A percentile compares a stretch with the other conserved stretches of the same genome.
Conservation (phyloP, 306 rosid species). For the Quercus rubra region DNA sequence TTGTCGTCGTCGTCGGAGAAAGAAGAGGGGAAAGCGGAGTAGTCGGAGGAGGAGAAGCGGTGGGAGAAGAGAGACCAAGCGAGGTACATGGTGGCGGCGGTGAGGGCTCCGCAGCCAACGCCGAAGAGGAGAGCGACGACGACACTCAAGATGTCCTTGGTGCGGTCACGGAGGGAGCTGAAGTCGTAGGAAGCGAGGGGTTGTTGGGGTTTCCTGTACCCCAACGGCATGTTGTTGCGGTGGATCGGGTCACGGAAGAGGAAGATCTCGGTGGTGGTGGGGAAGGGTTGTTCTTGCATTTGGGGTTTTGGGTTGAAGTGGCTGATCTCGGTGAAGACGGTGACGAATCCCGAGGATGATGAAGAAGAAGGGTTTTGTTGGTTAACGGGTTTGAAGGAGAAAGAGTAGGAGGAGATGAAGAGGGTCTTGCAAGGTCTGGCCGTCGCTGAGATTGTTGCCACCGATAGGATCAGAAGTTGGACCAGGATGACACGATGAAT, state of each 20-base stretch:
- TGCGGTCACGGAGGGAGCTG: constrained; percentile 82
- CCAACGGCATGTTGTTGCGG: background rate
- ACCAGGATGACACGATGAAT: constrained; percentile 17
- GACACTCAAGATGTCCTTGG: constrained; percentile 86
- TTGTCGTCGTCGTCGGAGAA: constrained; percentile 28
- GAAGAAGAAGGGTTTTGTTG: constrained; percentile 26
- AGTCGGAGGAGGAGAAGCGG: constrained; percentile 27
- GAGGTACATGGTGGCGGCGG: constrained; percentile 83
- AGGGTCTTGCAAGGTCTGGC: constrained; percentile 59
- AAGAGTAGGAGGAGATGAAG: constrained; percentile 47
- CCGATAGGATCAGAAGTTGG: background rate
- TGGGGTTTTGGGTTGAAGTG: constrained; percentile 15
- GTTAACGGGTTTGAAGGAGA: constrained; percentile 34
- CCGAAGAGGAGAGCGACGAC: constrained; percentile 88
- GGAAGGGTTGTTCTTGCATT: constrained; percentile 11
- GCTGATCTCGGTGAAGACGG: constrained; percentile 35
- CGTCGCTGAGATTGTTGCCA: constrained; percentile 17
- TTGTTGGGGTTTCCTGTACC: constrained; percentile 1
- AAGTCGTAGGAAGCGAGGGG: constrained; percentile 47
- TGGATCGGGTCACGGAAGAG: background rate
- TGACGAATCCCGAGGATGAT: constrained; percentile 18
- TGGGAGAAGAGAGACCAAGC: constrained; percentile 63
- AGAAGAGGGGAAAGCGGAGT: constrained; percentile 4
- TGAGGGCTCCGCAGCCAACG: constrained; percentile 85
- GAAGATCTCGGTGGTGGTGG: constrained; percentile 12